Evolutionary conservation across 106 monocot species (phyloP), one percentile per base, ranked within the genome.

Genomic region (Acanthochlamys bracteata): DNA sequence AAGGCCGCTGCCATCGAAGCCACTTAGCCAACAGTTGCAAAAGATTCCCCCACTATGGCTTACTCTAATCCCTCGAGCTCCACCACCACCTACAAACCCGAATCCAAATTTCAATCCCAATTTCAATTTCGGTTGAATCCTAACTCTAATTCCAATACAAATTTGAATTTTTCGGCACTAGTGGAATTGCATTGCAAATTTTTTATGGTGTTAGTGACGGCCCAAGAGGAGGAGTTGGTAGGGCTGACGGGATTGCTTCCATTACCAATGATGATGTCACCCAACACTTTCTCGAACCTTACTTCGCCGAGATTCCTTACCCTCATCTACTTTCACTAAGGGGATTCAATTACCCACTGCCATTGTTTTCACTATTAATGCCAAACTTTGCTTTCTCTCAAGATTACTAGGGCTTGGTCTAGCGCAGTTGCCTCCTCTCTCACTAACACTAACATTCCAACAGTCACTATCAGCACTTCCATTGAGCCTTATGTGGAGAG

Each of bases 401-500:
- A 88, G 88, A 62, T 72, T 92, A n/a, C 39, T 88, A 51, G 92
- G 88, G n/a, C 84, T 82, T 7, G 82, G 59, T 7, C 76, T 72
- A 17, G 45, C 66, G 9, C 73, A n/a, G n/a, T n/a, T 53, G 20
- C 74, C 74, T 0, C 85, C 86, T 11, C 81, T 67, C 24, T 84
- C 84, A 0, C 82, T 86, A 0, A 69, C 70, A 23, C 69, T 75
- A 7, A 41, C 79, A 55, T 91, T 91, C 56, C 86, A 86, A 16
- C 81, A 60, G 25, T 92, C 86, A 2, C 91, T 86, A 0, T 83
- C 86, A 0, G 86, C 80, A 39, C 83, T 92, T 61, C 61, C 83
- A 39, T 70, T 64, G 47, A 92, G 91, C 71, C 91, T 86, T 4
- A 68, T 76, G 47, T 92, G 91, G 91, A 78, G 91, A 51, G 76